Evolutionary conservation across 495 filamentous ascomycete species (phyloP), one percentile per base, ranked within the genome.

Genomic region (Penicillium arizonense): DNA sequence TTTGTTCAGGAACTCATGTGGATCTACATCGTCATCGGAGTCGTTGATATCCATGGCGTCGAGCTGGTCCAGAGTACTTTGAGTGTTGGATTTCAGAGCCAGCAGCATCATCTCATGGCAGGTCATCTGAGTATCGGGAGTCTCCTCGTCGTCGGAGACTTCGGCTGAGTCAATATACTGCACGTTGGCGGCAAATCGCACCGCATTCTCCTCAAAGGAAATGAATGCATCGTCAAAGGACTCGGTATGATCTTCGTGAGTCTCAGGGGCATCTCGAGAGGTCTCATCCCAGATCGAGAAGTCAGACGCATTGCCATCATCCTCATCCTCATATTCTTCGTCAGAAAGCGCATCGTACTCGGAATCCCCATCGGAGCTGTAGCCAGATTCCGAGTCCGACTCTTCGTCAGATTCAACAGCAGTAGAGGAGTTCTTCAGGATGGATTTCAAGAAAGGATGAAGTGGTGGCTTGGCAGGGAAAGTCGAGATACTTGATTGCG

Each of bases 41-140:
- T 67, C 53, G 18, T 50, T 40, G 14, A 39, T 28, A 30, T 69
- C 60, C 21, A 58, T 51, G n/a, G 46, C 58, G 36, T 56, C 63
- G 30, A 59, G 44, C 10, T 55, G 44, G 16, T 56, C 13, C 11
- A 45, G 38, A 30, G 54, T 40, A 7, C 28, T 42, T 16, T 40
- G 60, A 18, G 56, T 50, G 26, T 55, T 59, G 13, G 60, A 67
- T 26, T 63, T 57, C 36, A 59, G 58, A 5, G 75, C 67, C 14
- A 69, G 50, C 38, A 70, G 56, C 70, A 76, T 75, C 62, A 76
- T 62, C 50, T 77, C 75, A 58, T 77, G 75, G 30, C 65, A 66
- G 7, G 75, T 77, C 67, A 76, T 69, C 35, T 66, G 63, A 3
- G 32, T 13, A 38, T 60, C 55, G 14, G 57, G 12, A 13, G 21